phyloP scores from a whole-genome alignment of 1,139 yeast species.

The Zygoascus meyerae region DNA sequence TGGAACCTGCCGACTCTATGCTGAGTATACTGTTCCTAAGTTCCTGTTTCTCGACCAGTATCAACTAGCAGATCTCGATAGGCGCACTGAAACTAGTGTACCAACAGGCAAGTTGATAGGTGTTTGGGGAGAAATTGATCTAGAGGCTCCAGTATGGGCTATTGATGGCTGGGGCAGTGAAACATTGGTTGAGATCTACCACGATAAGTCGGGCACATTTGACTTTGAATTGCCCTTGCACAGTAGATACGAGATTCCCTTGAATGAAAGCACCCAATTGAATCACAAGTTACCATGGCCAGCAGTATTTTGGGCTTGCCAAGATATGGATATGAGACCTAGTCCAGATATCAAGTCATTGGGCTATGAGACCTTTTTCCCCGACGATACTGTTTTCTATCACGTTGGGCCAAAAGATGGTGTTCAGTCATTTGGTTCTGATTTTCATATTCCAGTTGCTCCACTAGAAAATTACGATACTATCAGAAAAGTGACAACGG shows the following conservation, averaged over 20 bases:
- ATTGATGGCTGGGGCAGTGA: slow-evolving; percentile 44
- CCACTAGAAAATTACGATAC: slow-evolving; percentile 25
- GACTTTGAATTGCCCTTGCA: slow-evolving; percentile 42
- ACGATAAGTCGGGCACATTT: slow-evolving; percentile 22
- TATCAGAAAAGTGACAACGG: slow-evolving; percentile 33
- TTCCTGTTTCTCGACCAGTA: slow-evolving; percentile 38
- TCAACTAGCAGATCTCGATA: slow-evolving; percentile 35
- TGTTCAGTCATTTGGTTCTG: slow-evolving; percentile 7
- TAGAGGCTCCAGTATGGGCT: slow-evolving; percentile 46
- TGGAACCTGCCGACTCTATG: slow-evolving; percentile 37
- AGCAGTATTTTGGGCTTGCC: slow-evolving; percentile 46
- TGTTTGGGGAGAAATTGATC: slow-evolving; percentile 41
- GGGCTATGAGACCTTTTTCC: slow-evolving; percentile 44
- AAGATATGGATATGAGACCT: slow-evolving; percentile 24
- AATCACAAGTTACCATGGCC: slow-evolving; percentile 35
- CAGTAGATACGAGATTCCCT: slow-evolving; percentile 44
- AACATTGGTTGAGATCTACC: slow-evolving; percentile 35
- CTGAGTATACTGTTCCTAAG: slow-evolving; percentile 36
- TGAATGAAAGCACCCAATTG: slow-evolving; percentile 19
- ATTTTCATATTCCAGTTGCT: slow-evolving; percentile 37
- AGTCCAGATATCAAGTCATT: slow-evolving; percentile 27
- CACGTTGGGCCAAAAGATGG: slow-evolving; percentile 21
- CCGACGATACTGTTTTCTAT: slow-evolving; percentile 40
- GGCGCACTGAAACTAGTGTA: slow-evolving; percentile 24
- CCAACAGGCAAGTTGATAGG: slow-evolving; percentile 35